phyloP scores from a whole-genome alignment of 179 eudicot genomes.

The Pouteria campechiana region DNA sequence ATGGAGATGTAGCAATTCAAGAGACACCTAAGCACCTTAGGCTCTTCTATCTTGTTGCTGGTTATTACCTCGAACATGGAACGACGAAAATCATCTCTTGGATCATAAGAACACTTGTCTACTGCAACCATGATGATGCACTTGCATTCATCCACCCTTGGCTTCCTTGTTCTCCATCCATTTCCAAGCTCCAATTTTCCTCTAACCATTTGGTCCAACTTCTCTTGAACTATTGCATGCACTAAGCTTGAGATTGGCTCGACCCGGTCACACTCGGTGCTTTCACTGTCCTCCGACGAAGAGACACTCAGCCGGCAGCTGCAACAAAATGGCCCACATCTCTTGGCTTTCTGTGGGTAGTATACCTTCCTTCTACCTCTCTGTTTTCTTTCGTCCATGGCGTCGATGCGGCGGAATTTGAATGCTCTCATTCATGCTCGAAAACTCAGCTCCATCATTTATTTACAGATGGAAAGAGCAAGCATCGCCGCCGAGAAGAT shows the following conservation, averaged over 20 bases:
- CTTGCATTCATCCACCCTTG: slow-evolving; percentile 14
- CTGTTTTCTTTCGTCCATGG: too few species aligned
- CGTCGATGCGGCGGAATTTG: too few species aligned
- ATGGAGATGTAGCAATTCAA: slow-evolving; percentile 58
- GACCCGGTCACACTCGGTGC: slow-evolving; percentile 19
- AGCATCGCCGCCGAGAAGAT: too few species aligned
- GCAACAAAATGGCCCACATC: slow-evolving; percentile 48
- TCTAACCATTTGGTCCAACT: slow-evolving; percentile 61
- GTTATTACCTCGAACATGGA: slow-evolving; percentile 64
- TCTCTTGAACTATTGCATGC: slow-evolving; percentile 74
- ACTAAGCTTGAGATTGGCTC: slow-evolving; percentile 38
- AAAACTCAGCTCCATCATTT: too few species aligned
- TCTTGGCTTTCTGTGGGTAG: too few species aligned
- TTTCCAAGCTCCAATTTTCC: slow-evolving; percentile 33
- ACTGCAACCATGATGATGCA: slow-evolving; percentile 58
- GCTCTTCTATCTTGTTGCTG: slow-evolving; percentile 33
- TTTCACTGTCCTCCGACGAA: slow-evolving; percentile 24
- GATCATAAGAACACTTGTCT: slow-evolving; percentile 65
- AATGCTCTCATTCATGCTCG: too few species aligned
- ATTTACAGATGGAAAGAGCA: too few species aligned
- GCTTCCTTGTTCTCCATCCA: slow-evolving; percentile 23
- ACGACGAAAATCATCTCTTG: slow-evolving; percentile 66
- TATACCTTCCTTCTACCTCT: slow-evolving; percentile 2
- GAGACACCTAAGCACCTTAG: slow-evolving; percentile 43
- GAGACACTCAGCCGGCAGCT: slow-evolving; percentile 46